Base-by-base conservation (phyloP, 768 basidiomycete species). In the Rhizopogon vinicolor region DNA sequence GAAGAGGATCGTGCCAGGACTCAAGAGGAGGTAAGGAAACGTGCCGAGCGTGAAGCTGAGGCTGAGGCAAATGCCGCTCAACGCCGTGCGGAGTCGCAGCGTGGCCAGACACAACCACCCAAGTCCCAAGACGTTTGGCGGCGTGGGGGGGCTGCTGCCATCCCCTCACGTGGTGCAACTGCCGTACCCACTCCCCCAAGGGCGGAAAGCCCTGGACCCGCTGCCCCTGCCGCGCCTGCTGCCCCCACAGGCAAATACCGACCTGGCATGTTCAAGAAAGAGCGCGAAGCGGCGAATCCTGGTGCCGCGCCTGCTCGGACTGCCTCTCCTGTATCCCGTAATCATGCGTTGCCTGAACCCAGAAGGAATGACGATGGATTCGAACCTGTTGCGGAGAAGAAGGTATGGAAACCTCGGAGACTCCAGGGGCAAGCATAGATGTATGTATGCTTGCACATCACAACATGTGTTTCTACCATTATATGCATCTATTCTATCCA, bases 291-390 rank as follows among this genome's bases (percentile, higher is more conserved):
- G 31, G 81, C 76, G 10, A 25, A 25, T 49, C 64, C 66, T 3
- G 68, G 65, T 9, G 65, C 60, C 13, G 58, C 65, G 19, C 62
- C 73, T 28, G 68, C 74, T 14, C 61, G 74, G 8, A 59, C 74
- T 35, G 73, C 75, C 0, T 63, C 70, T 10, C 59, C 64, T 29
- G 44, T 54, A 4, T 9, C 46, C 43, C 33, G 41, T 45, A 25
- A 25, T 25, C 57, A 60, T 5, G 51, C 63, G 5, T 44, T 62
- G 2, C 76, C 80, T 52, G 79, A 80, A 50, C 49, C 65, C 5
- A 73, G 72, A 60, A 80, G 75, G 62, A 85, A 87, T 41, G 75
- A 82, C 3, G 89, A 91, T 62, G 88, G 89, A 3, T 90, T 90
- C 78, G 83, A 85, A 69, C 76, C 82, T 25, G 84, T 86, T 6